phyloP scores from a whole-genome alignment of 805 yeast genomes.

The Kluyveromyces wickerhamii region DNA sequence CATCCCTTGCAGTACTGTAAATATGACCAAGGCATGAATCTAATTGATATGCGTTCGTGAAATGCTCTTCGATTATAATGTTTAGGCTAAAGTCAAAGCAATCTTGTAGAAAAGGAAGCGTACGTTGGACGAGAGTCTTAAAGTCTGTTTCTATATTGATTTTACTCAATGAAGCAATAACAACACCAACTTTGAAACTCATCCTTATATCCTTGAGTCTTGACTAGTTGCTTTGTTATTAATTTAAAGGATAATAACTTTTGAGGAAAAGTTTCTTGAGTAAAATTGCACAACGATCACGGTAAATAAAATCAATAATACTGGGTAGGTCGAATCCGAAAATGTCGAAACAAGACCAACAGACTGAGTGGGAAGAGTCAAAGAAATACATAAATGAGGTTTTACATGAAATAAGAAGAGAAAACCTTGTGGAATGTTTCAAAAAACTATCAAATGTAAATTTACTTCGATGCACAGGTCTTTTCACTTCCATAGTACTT shows the following conservation, averaged over 20 bases:
- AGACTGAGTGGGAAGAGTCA: background rate
- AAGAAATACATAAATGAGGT: background rate
- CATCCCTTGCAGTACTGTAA: slow-evolving; percentile 23
- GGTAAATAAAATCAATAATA: too few relatives aligned
- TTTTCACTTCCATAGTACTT: slow-evolving; percentile 51
- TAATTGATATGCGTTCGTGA: slow-evolving; percentile 16
- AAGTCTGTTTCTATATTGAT: background rate
- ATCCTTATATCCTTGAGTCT: too few relatives aligned
- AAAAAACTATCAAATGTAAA: slow-evolving; percentile 49
- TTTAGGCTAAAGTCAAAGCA: slow-evolving; percentile 9
- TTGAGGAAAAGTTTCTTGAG: too few relatives aligned
- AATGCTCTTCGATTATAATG: slow-evolving; percentile 15
- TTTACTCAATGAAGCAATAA: slow-evolving; percentile 8
- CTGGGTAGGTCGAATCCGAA: too few relatives aligned
- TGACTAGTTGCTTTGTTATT: too few relatives aligned
- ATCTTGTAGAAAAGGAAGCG: slow-evolving; percentile 1
- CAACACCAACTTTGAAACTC: slow-evolving; percentile 12
- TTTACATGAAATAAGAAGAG: too few relatives aligned
- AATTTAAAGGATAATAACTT: too few relatives aligned
- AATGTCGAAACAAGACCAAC: too few relatives aligned
- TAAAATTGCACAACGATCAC: too few relatives aligned
- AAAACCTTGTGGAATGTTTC: slow-evolving; percentile 42
- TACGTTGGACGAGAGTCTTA: background rate
- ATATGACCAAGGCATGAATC: slow-evolving; percentile 24
- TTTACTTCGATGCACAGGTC: slow-evolving; percentile 51